Base-by-base conservation (phyloP, 306 rosid species). In the Dryas octopetala region DNA sequence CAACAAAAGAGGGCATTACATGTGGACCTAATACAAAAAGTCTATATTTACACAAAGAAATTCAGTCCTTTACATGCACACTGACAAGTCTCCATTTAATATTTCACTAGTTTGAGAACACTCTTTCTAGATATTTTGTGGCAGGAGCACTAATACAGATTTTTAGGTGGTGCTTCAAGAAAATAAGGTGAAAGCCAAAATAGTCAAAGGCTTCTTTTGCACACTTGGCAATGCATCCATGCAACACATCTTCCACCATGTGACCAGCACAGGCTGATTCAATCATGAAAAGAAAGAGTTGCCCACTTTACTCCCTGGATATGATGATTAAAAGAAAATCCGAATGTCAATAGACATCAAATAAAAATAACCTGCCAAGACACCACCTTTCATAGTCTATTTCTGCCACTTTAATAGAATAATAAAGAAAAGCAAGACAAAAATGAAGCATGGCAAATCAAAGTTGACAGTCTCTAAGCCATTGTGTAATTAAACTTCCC, bases 301-400 rank as follows among this genome's bases (percentile, higher is more conserved):
- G 79, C 77, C 77, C 63, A 75, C 73, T 71, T 79, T 75, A 83
- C 71, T 66, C 69, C 87, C 87, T 84, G 87, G 77, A 84, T 80
- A 73, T 48, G 77, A 80, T 46, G 79, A 76, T 72, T 75, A 67
- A 79, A 68, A 76, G 71, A 75, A 76, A 61, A 80, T 68, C 76
- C 26, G 47, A n/a, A 72, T 59, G 68, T 72, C 76, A 72, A 72
- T 60, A 59, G 58, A 73, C 67, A 59, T 67, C 67, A 76, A 75
- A 76, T 45, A 82, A 82, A 32, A 17, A 64, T 70, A 69, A 57
- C 70, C 74, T 43, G 44, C 71, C 74, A 73, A 68, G 82, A 62
- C 76, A 41, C 76, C 63, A 66, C 70, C 65, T 32, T 32, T 48
- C 66, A 74, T n/a, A 61, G n/a, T 52, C 76, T 73, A 67, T 38